phyloP scores from a whole-genome alignment of 2,329 filamentous ascomycete genomes.

The Dryadomyces quercus-mongolicae region DNA sequence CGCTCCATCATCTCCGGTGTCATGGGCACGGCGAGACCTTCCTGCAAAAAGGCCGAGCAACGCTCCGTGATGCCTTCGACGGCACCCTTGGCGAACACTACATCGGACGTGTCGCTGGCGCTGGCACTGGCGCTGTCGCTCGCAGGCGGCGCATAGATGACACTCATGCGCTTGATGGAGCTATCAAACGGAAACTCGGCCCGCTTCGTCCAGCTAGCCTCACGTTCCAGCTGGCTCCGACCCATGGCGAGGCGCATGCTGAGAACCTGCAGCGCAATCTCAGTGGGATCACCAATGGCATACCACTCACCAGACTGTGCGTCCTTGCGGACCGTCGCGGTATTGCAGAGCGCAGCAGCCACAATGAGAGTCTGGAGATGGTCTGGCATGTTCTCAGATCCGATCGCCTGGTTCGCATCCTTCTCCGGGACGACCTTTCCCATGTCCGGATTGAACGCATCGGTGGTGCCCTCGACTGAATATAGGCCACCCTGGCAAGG shows the following conservation, averaged over 20 bases:
- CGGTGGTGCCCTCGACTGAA: conserved; percentile 48
- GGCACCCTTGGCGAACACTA: conserved; percentile 51
- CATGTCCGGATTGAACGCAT: conserved; percentile 48
- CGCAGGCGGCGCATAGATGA: conserved; percentile 39
- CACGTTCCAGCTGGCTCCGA: conserved; percentile 36
- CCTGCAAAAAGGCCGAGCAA: conserved; percentile 35
- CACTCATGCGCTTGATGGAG: conserved; percentile 68
- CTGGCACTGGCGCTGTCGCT: background rate
- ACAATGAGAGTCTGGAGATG: conserved; percentile 39
- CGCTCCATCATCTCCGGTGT: conserved; percentile 36
- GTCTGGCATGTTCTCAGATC: conserved; percentile 26
- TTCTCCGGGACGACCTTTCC: conserved; percentile 33
- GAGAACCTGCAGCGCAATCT: conserved; percentile 67
- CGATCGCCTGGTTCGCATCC: background rate
- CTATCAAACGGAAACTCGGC: conserved; percentile 73
- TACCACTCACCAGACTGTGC: conserved; percentile 48
- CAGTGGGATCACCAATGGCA: conserved; percentile 59
- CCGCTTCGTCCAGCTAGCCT: conserved; percentile 46
- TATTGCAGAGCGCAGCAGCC: conserved; percentile 52
- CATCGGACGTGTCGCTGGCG: conserved; percentile 26
- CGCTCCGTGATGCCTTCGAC: conserved; percentile 49
- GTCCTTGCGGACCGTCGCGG: conserved; percentile 44
- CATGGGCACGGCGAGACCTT: conserved; percentile 28
- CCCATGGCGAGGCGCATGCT: conserved; percentile 53
- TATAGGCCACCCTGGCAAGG: conserved; percentile 40